These are phyloP conservation scores for Lentinula edodes DNA, from an alignment of 768 basidiomycete genomes.

Conservation along the genomic window DNA sequence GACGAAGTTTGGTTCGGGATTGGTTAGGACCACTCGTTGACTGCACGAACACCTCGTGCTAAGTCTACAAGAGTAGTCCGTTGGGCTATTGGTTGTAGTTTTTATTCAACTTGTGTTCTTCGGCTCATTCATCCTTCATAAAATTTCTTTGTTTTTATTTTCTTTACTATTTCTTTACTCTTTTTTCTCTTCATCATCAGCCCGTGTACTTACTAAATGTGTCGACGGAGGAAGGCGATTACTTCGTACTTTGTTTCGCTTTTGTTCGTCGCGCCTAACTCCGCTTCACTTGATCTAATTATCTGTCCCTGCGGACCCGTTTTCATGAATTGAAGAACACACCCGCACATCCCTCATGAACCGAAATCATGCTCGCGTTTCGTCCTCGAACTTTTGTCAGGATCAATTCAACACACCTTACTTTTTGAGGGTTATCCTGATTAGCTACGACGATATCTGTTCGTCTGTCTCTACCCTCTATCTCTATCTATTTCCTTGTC, in stretches of 20 bases:
- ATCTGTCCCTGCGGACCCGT: background rate
- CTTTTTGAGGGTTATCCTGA: no score
- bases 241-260: background rate
- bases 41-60: background rate
- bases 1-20: slow-evolving; percentile 5
- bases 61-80: slow-evolving; percentile 18
- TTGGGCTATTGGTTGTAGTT: slow-evolving; percentile 64
- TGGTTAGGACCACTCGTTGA: slow-evolving; percentile 8
- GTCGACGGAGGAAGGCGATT: background rate
- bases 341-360: background rate
- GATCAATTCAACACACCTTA: background rate
- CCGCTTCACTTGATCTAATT: slow-evolving; percentile 1
- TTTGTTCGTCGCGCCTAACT: background rate
- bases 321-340: background rate
- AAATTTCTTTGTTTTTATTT: slow-evolving; percentile 28
- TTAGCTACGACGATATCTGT: background rate
- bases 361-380: background rate
- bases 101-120: slow-evolving; percentile 31
- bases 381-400: background rate
- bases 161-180: slow-evolving; percentile 21
- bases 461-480: background rate
- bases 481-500: background rate
- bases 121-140: slow-evolving; percentile 8
- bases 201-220: background rate
- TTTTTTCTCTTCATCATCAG: background rate